phyloP scores from a whole-genome alignment of 2,329 filamentous ascomycete species.

The Aspergillus ochraceoroseus region DNA sequence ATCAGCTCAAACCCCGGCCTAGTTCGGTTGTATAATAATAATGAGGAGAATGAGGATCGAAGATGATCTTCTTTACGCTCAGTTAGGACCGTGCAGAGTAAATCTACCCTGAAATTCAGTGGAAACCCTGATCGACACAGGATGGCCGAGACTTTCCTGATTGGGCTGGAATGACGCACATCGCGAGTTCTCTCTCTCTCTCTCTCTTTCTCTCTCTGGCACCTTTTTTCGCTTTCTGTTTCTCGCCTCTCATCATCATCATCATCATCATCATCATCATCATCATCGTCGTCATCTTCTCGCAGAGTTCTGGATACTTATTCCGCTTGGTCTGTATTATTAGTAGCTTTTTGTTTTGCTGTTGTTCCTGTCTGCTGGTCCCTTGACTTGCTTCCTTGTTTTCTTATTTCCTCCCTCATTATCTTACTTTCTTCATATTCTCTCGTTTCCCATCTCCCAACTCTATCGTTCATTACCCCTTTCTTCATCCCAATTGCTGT shows the following conservation, averaged over 20 bases:
- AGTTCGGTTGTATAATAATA: too few species aligned
- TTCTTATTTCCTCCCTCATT: slow-evolving; percentile 1
- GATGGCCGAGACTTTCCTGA: slow-evolving; percentile 2
- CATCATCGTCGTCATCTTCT: slow-evolving; percentile 4
- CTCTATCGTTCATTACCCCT: slow-evolving; percentile 1
- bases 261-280: slow-evolving; percentile 1
- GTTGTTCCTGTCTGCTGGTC: background rate
- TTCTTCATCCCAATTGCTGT: slow-evolving; percentile 6
- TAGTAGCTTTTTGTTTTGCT: background rate
- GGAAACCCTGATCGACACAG: too few species aligned
- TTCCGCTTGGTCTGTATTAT: slow-evolving; percentile 1
- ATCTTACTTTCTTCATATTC: slow-evolving; percentile 7
- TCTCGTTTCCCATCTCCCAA: too few species aligned
- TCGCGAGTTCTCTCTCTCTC: slow-evolving; percentile 2
- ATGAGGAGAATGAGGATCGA: too few species aligned
- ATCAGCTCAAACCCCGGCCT: too few species aligned
- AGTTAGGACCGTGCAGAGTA: too few species aligned
- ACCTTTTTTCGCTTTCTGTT: slow-evolving; percentile 3
- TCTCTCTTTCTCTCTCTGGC: slow-evolving; percentile 2
- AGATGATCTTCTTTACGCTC: too few species aligned
- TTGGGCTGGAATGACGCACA: slow-evolving; percentile 4
- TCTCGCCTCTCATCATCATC: slow-evolving; percentile 3
- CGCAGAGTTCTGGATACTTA: background rate
- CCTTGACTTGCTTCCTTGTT: background rate
- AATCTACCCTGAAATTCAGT: too few species aligned